Evolutionary conservation across 257 asterid genomes (phyloP).

Genomic region (Plantago ovata): DNA sequence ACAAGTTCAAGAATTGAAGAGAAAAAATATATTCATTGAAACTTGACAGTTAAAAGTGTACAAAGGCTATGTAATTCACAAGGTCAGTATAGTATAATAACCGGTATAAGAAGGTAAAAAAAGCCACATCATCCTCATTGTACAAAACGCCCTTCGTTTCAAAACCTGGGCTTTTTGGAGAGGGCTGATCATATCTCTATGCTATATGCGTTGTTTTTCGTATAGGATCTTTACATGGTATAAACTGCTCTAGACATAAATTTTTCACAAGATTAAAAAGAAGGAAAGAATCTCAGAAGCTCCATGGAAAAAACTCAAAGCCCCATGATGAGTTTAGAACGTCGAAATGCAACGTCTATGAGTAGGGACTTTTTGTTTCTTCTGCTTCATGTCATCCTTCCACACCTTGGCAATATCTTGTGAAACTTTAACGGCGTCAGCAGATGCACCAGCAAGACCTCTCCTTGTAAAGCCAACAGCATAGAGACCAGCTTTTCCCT

Average conservation of each 20-base stretch:
- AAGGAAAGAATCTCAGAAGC: conserved; percentile 16
- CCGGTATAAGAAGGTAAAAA: conserved; percentile 3
- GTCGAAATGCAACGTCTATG: conserved; percentile 60
- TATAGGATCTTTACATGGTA: background rate
- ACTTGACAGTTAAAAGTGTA: conserved; percentile 22
- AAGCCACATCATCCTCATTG: conserved; percentile 50
- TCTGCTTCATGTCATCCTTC: conserved; percentile 50
- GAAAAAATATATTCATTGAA: background rate
- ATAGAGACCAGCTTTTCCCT: conserved; percentile 55
- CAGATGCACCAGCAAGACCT: conserved; percentile 62
- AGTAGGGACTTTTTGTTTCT: conserved; percentile 42
- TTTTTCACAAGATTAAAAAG: background rate
- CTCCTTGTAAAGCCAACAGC: conserved; percentile 70
- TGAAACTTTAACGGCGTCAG: conserved; percentile 55
- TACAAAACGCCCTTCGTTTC: conserved; percentile 40
- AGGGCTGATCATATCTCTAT: conserved; percentile 48
- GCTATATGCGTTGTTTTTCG: conserved; percentile 25
- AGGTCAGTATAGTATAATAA: conserved; percentile 4
- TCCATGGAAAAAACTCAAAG: background rate
- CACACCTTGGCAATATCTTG: conserved; percentile 49
- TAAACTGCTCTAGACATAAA: background rate
- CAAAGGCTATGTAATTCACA: conserved; percentile 19
- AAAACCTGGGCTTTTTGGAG: conserved; percentile 52
- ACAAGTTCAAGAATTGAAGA: background rate
- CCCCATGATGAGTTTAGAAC: conserved; percentile 23